phyloP scores from a whole-genome alignment of 331 rosid species.

The Malus hybrid region DNA sequence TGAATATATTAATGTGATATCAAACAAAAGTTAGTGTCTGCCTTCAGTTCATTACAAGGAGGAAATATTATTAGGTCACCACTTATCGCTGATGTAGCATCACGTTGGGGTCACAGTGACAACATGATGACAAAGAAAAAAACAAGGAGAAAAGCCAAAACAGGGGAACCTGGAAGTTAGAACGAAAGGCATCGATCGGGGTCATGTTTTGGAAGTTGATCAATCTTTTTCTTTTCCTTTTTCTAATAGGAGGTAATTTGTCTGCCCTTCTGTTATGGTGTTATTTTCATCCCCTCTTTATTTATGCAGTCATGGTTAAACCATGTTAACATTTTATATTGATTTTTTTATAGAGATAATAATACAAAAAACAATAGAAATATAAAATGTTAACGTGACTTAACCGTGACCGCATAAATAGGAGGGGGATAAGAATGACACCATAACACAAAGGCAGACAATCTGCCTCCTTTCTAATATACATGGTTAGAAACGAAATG shows the following conservation, averaged over 20 bases:
- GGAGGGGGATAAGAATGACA: too few species aligned
- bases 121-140: constrained; percentile 12
- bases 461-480: too few species aligned
- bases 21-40: constrained; percentile 51
- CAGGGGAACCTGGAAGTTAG: not conserved
- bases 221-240: not conserved
- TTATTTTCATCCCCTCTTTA: too few species aligned
- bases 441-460: too few species aligned
- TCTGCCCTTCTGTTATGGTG: too few species aligned
- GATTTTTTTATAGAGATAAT: too few species aligned
- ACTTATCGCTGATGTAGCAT: not conserved
- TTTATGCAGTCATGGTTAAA: too few species aligned
- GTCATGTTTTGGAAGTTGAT: not conserved
- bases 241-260: not conserved
- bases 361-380: too few species aligned
- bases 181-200: not conserved
- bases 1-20: not conserved
- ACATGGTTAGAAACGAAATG: too few species aligned
- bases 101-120: constrained; percentile 29
- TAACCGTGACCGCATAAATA: too few species aligned
- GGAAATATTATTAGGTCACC: constrained; percentile 20
- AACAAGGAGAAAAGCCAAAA: not conserved
- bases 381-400: too few species aligned
- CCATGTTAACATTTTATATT: too few species aligned
- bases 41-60: constrained; percentile 11